Evolutionary conservation across 2,329 filamentous ascomycete genomes (phyloP).

Genomic region (Tetracladium maxilliforme): DNA sequence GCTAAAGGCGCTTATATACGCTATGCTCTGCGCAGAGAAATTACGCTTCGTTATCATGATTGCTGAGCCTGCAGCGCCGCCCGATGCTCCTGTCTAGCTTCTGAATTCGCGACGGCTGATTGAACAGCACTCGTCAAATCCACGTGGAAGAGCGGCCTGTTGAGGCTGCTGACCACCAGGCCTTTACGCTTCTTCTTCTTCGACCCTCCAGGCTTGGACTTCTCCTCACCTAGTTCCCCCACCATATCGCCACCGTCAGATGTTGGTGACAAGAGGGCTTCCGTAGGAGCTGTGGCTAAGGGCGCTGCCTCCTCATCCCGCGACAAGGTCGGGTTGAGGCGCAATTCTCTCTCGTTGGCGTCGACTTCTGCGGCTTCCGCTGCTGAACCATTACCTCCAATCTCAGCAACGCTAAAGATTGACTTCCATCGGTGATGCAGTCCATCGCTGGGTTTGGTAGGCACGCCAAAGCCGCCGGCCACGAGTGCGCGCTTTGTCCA

Average conservation of each 20-base stretch:
- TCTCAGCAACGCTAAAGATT: constrained; percentile 88
- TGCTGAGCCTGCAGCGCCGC: too few species aligned
- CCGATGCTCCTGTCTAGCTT: constrained; percentile 30
- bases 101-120: constrained; percentile 68
- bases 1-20: too few species aligned
- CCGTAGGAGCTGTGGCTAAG: constrained; percentile 6
- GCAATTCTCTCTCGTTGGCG: constrained; percentile 36
- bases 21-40: too few species aligned
- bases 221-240: constrained; percentile 15
- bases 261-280: constrained; percentile 8
- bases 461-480: constrained; percentile 79
- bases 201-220: constrained; percentile 28
- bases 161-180: constrained; percentile 70
- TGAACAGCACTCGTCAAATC: constrained; percentile 83
- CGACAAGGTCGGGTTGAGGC: neutral
- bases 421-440: constrained; percentile 67
- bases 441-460: constrained; percentile 34
- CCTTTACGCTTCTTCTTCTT: constrained; percentile 29
- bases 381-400: constrained; percentile 57
- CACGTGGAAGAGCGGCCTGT: constrained; percentile 84
- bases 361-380: constrained; percentile 51
- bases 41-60: too few species aligned
- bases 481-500: constrained; percentile 89
- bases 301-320: constrained; percentile 1
- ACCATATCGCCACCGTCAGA: neutral